phyloP scores from a whole-genome alignment of 495 filamentous ascomycete genomes.

The Hypoxylon rickii region DNA sequence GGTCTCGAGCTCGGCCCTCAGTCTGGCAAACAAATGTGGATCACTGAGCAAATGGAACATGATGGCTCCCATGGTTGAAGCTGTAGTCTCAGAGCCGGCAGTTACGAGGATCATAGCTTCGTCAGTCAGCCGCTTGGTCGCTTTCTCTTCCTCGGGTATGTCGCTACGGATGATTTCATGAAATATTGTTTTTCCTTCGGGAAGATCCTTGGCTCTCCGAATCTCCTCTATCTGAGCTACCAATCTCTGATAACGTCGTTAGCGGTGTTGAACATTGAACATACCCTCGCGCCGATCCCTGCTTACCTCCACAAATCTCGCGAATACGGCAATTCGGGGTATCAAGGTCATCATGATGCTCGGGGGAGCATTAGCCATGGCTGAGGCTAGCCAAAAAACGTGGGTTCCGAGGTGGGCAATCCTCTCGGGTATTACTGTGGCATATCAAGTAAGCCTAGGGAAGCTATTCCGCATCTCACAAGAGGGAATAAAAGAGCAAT shows the following conservation, averaged over 20 bases:
- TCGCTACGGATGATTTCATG: slow-evolving; percentile 37
- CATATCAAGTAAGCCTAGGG: background rate
- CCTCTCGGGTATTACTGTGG: background rate
- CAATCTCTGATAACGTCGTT: slow-evolving; percentile 8
- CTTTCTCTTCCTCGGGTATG: slow-evolving; percentile 34
- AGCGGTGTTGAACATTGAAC: background rate
- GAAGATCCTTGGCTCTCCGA: slow-evolving; percentile 26
- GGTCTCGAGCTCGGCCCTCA: slow-evolving; percentile 36
- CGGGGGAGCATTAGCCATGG: slow-evolving; percentile 1
- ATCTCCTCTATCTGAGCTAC: slow-evolving; percentile 10
- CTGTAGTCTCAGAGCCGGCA: slow-evolving; percentile 34
- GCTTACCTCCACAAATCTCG: slow-evolving; percentile 16
- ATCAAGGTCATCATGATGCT: slow-evolving; percentile 8
- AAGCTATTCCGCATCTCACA: too few species aligned
- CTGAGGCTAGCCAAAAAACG: slow-evolving; percentile 5
- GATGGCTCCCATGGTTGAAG: slow-evolving; percentile 34
- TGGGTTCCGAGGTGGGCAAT: slow-evolving; percentile 22
- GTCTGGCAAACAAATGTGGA: slow-evolving; percentile 13
- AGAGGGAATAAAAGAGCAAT: background rate
- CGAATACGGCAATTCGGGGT: slow-evolving; percentile 10
- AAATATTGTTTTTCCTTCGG: slow-evolving; percentile 39
- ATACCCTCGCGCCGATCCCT: background rate
- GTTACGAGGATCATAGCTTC: slow-evolving; percentile 37
- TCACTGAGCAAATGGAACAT: slow-evolving; percentile 39
- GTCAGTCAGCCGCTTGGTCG: slow-evolving; percentile 35